Base-by-base conservation (phyloP, 768 basidiomycete species). In the Paxillus involutus region DNA sequence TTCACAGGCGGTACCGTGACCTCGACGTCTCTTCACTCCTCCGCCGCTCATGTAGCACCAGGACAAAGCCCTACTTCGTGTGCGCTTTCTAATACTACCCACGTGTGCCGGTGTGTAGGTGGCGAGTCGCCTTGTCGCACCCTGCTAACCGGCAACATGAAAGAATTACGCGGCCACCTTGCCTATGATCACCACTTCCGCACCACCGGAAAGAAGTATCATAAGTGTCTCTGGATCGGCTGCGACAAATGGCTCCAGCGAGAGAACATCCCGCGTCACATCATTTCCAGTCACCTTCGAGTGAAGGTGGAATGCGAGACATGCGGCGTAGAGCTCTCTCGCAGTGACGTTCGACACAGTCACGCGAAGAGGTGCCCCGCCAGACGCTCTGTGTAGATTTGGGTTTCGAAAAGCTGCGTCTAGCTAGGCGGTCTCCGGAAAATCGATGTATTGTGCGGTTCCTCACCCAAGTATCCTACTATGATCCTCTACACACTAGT, bases 191-290 rank as follows among this genome's bases (percentile, higher is more conserved):
- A 66, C n/a, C 16, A 1, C 0, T 56, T 66, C 39, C 17, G 26
- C 6, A n/a, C 42, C 2, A 24, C 33, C 3, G 57, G 55, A 5
- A 64, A 57, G 53, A 48, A 54, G 10, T 0, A 0, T 2, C 33
- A 47, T 0, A 6, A 0, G 7, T 66, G 65, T 35, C 10, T 24
- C 5, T 64, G 65, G 63, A 10, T 2, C 0, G 56, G 51, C 3
- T 67, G 65, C n/a, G 4, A 19, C 1, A 19, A 29, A 2, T 0
- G 1, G 1, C 8, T 66, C 7, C 63, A 59, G 30, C 35, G 49
- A 12, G 65, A 67, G 33, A 67, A 35, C 12, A 21, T 66, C 3
- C 51, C 63, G 0, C 52, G 65, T 9, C 65, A 66, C 19, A 59
- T 66, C 5, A 16, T 60, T 1, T n/a, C 53, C 0, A 7, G 51